Percentiles rank a stretch among this genome's conserved stretches.
Evolutionary conservation across 176 grass and related monocot species (phyloP).

Genomic region (Oryza glaberrima): DNA sequence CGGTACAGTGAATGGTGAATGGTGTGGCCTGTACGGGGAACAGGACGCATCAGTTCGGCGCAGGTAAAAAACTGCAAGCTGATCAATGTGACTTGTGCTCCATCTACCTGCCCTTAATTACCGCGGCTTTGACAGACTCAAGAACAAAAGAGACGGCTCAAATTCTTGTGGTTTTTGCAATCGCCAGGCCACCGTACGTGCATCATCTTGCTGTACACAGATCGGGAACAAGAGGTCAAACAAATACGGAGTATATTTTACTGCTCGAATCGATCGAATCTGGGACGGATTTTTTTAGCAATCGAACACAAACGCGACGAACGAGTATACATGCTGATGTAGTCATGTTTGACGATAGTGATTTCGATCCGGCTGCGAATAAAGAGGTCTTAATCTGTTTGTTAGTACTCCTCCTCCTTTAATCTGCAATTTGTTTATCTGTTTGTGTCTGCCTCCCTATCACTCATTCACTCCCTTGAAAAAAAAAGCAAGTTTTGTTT

Average conservation of each 20-base stretch:
- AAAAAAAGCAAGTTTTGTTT: not conserved
- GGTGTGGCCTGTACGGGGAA: not conserved
- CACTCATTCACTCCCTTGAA: not conserved
- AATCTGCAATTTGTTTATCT: no score
- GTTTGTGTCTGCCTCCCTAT: not conserved
- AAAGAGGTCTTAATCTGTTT: not conserved
- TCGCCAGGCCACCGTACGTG: not conserved
- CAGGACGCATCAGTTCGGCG: not conserved
- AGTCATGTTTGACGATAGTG: not conserved
- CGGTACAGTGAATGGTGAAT: not conserved
- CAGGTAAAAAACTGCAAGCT: not conserved
- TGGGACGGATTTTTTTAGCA: no score
- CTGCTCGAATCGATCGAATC: not conserved
- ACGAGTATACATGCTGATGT: not conserved
- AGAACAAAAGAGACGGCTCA: not conserved
- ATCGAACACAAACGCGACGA: not conserved
- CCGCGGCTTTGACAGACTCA: not conserved
- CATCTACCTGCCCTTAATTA: no score
- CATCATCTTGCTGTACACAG: not conserved
- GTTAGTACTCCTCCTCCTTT: not conserved
- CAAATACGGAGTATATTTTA: not conserved
- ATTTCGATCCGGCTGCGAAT: not conserved
- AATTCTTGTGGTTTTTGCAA: not conserved
- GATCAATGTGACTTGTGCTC: not conserved
- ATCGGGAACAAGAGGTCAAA: not conserved